Evolutionary conservation across 768 basidiomycete genomes (phyloP).

Genomic region (Leccinum truebloodii): DNA sequence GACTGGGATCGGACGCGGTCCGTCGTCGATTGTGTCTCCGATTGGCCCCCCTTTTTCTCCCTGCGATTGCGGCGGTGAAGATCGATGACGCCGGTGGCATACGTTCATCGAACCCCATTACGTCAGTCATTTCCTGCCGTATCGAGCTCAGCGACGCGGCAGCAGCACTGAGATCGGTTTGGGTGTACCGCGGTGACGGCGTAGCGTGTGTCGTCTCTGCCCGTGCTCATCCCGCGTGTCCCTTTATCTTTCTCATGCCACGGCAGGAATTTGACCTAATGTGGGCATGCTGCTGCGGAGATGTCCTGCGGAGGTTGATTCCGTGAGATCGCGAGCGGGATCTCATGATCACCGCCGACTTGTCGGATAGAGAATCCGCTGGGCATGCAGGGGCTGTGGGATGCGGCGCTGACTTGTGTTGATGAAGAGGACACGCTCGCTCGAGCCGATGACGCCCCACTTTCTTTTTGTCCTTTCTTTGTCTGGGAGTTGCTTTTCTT

Average conservation of each 20-base stretch:
- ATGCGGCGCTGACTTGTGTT: not conserved
- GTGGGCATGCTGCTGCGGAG: constrained; percentile 15
- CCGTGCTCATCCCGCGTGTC: constrained; percentile 1
- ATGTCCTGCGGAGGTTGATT: constrained; percentile 4
- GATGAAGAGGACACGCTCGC: constrained; percentile 9
- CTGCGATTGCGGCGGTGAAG: constrained; percentile 20
- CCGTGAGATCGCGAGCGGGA: constrained; percentile 16
- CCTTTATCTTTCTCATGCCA: constrained; percentile 3
- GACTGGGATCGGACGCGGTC: not conserved
- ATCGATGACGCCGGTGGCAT: constrained; percentile 33
- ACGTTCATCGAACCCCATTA: constrained; percentile 21
- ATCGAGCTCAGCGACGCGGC: not conserved
- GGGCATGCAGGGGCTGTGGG: constrained; percentile 8
- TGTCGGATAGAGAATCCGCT: constrained; percentile 5
- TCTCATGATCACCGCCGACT: constrained; percentile 11
- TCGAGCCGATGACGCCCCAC: not conserved
- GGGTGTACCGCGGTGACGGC: constrained; percentile 20
- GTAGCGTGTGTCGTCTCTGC: not conserved
- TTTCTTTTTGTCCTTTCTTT: constrained; percentile 4
- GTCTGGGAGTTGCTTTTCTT: not conserved
- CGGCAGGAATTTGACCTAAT: constrained; percentile 4
- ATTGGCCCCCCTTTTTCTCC: constrained; percentile 12
- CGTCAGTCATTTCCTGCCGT: constrained; percentile 15
- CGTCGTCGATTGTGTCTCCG: not conserved
- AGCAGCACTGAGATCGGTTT: not conserved